These are phyloP conservation scores for Mycena vulgaris DNA, from an alignment of 768 basidiomycete species.

Conservation along the genomic window DNA sequence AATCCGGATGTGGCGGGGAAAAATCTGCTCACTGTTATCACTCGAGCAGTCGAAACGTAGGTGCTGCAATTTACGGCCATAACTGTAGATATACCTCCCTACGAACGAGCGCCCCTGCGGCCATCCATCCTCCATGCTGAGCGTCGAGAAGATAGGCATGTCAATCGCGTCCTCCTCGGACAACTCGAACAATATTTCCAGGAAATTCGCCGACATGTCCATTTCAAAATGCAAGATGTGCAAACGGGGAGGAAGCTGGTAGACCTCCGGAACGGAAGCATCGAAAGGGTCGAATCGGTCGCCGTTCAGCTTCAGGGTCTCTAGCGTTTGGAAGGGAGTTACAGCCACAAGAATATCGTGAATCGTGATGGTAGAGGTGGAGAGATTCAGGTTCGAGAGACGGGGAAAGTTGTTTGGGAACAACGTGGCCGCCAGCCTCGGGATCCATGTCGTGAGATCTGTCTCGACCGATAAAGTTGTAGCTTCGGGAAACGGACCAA, in stretches of 20 bases:
- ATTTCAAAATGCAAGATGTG: not conserved
- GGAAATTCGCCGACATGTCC: not conserved
- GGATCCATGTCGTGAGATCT: slow-evolving; percentile 3
- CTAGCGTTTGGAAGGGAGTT: not conserved
- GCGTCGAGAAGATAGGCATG: slow-evolving; percentile 2
- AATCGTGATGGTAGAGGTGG: not conserved
- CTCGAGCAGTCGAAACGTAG: slow-evolving; percentile 4
- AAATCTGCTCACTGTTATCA: slow-evolving; percentile 10
- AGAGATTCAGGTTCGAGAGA: not conserved
- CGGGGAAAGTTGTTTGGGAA: slow-evolving; percentile 12
- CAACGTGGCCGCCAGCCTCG: not conserved
- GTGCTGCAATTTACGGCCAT: not conserved
- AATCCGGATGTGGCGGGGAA: no score
- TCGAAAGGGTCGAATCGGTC: not conserved
- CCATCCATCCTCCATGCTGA: slow-evolving; percentile 14
- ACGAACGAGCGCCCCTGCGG: slow-evolving; percentile 11
- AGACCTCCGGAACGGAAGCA: not conserved
- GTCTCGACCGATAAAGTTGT: not conserved
- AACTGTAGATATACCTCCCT: not conserved
- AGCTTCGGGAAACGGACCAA: slow-evolving; percentile 8
- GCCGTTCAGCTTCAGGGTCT: not conserved
- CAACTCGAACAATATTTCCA: slow-evolving; percentile 9
- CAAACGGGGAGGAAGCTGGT: not conserved
- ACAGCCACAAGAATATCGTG: not conserved
- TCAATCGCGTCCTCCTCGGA: not conserved